A percentile compares a stretch with the other conserved stretches of the same genome.
phyloP scores from a whole-genome alignment of 139 green algal genomes.

The Chlorella sp. region DNA sequence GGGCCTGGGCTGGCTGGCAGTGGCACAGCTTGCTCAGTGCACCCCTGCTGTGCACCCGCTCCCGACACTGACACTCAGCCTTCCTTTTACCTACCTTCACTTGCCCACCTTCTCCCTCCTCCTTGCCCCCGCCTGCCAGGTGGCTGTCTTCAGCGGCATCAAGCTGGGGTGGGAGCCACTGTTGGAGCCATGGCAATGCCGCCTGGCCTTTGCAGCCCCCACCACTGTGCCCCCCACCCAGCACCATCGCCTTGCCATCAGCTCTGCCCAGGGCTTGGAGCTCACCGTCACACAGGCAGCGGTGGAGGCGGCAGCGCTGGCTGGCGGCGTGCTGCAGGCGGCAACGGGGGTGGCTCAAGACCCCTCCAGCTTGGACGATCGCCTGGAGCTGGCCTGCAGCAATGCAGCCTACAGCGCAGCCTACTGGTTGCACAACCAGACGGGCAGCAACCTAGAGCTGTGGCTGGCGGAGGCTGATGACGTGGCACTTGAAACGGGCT shows the following conservation, averaged over 20 bases:
- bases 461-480: slow-evolving; percentile 22
- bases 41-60: too few species aligned
- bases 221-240: neutral
- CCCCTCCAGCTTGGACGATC: neutral
- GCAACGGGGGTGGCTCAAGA: neutral
- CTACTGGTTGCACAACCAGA: slow-evolving; percentile 54
- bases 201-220: slow-evolving; percentile 7
- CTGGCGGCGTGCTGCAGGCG: neutral
- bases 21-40: too few species aligned
- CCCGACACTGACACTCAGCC: too few species aligned
- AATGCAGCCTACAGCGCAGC: slow-evolving; percentile 1
- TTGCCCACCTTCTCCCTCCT: neutral
- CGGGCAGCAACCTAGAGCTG: slow-evolving; percentile 36
- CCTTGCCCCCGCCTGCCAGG: neutral
- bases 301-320: slow-evolving; percentile 18
- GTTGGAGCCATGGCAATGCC: slow-evolving; percentile 74
- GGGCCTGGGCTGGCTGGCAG: too few species aligned
- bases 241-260: slow-evolving; percentile 20
- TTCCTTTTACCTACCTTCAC: neutral
- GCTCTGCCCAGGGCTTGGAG: slow-evolving; percentile 48
- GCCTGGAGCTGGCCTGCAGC: neutral
- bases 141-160: slow-evolving; percentile 68
- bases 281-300: slow-evolving; percentile 52
- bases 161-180: slow-evolving; percentile 81
- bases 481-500: neutral